Evolutionary conservation across 768 basidiomycete genomes (phyloP), one percentile per base, ranked within the genome.

Genomic region (Russula compacta): DNA sequence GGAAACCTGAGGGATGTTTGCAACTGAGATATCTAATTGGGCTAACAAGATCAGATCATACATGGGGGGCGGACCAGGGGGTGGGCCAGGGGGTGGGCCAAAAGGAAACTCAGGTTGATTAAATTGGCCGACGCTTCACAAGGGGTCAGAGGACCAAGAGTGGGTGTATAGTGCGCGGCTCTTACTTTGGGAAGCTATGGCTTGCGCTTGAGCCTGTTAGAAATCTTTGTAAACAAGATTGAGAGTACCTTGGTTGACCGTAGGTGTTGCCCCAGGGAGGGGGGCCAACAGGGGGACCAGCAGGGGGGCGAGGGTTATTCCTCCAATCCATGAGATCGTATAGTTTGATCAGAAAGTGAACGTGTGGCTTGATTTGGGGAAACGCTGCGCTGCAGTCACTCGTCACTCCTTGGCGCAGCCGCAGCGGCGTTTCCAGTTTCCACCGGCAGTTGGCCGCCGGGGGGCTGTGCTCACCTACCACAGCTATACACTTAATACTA

Each of bases 21-120:
- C 12, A 29, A 56, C 11, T 61, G 33, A 43, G 47, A 54, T 29
- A 19, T 11, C 33, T 32, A 10, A 43, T 32, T 38, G 12, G 40
- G 17, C 19, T 38, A 32, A 38, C 7, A 29, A 35, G n/a, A 56
- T 58, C 64, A 65, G 65, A 53, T 49, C 60, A 48, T 63, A 56
- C 51, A 48, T 35, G 5, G 66, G 61, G 4, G 67, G 59, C 1
- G 67, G 61, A 24, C 63, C 68, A n/a, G 66, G 61, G 19, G 70
- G 70, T 42, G 67, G 57, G 17, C 21, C 58, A 52, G 68, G 69
- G 19, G 70, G 67, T 6, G 61, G 54, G 11, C 3, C 33, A 55
- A 67, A 47, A 29, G 24, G 0, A 14, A 14, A 69, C 7, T 64
- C 67, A 19, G 65, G 60, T 12, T 48, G 21, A 32, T 36, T 21